Conservation (phyloP, 495 filamentous ascomycete species). For the Tuber brumale region DNA sequence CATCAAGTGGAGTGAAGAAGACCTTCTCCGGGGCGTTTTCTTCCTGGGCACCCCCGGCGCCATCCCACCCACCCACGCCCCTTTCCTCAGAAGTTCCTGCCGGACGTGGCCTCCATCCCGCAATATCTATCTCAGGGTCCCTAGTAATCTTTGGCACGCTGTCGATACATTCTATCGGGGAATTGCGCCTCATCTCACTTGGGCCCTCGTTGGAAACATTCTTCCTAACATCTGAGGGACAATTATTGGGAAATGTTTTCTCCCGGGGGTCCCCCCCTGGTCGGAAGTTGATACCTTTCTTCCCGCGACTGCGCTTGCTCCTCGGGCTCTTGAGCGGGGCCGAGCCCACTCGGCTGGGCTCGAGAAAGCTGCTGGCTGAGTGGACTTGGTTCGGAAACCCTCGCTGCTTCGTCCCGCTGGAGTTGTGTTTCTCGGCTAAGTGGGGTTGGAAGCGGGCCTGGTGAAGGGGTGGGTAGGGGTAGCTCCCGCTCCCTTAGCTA, state of each 20-base stretch:
- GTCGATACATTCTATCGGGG: neutral
- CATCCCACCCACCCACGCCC: slow-evolving; percentile 9
- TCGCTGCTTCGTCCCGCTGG: no score
- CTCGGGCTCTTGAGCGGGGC: no score
- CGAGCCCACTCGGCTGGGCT: no score
- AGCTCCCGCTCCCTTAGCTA: neutral
- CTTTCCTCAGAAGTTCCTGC: slow-evolving; percentile 19
- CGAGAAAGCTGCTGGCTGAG: no score
- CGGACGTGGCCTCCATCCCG: slow-evolving; percentile 1
- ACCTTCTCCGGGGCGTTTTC: neutral
- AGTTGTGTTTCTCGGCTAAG: no score
- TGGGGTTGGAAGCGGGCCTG: no score
- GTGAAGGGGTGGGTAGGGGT: no score
- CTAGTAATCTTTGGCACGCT: neutral
- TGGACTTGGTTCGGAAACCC: no score
- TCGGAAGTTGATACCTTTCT: slow-evolving; percentile 6
- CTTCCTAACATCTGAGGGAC: neutral
- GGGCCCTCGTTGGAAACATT: neutral
- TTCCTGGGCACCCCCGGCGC: neutral
- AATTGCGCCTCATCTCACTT: neutral
- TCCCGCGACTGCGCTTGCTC: no score
- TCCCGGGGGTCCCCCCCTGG: neutral
- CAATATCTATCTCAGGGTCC: neutral
- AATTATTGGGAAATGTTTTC: neutral
- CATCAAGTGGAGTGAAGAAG: neutral